Evolutionary conservation across 495 filamentous ascomycete genomes (phyloP).

Genomic region (Cercophora newfieldiana): DNA sequence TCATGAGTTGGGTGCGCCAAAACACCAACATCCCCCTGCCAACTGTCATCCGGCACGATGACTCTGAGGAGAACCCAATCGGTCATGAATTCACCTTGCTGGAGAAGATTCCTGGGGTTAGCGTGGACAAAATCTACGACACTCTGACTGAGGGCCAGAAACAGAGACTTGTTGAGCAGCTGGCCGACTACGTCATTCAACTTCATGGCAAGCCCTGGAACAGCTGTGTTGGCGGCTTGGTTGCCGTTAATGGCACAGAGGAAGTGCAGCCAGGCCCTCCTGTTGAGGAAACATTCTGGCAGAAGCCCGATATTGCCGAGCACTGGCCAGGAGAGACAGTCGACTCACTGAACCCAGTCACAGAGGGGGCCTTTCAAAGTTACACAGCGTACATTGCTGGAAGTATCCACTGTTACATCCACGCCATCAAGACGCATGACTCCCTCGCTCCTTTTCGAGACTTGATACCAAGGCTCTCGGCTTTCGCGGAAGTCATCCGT

Average conservation of each 20-base stretch:
- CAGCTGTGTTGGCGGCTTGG: conserved; percentile 30
- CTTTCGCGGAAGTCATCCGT: conserved; percentile 18
- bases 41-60: conserved; percentile 30
- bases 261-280: conserved; percentile 13
- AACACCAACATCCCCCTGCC: conserved; percentile 36
- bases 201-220: conserved; percentile 30
- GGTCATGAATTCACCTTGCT: conserved; percentile 39
- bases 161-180: conserved; percentile 29
- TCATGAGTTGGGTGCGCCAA: conserved; percentile 34
- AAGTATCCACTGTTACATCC: conserved; percentile 24
- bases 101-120: conserved; percentile 26
- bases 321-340: conserved; percentile 31
- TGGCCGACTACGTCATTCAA: conserved; percentile 32
- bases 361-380: conserved; percentile 19
- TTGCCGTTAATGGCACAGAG: background rate
- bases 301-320: conserved; percentile 26
- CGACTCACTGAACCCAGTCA: conserved; percentile 26
- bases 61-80: conserved; percentile 29
- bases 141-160: conserved; percentile 20
- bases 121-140: conserved; percentile 31
- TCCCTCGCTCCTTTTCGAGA: conserved; percentile 27
- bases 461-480: conserved; percentile 26
- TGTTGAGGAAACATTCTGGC: conserved; percentile 38
- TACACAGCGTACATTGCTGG: conserved; percentile 29
- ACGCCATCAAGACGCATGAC: conserved; percentile 27